Evolutionary conservation across 2,329 filamentous ascomycete species (phyloP), one percentile per base, ranked within the genome.

Genomic region (Penicillium sp.): DNA sequence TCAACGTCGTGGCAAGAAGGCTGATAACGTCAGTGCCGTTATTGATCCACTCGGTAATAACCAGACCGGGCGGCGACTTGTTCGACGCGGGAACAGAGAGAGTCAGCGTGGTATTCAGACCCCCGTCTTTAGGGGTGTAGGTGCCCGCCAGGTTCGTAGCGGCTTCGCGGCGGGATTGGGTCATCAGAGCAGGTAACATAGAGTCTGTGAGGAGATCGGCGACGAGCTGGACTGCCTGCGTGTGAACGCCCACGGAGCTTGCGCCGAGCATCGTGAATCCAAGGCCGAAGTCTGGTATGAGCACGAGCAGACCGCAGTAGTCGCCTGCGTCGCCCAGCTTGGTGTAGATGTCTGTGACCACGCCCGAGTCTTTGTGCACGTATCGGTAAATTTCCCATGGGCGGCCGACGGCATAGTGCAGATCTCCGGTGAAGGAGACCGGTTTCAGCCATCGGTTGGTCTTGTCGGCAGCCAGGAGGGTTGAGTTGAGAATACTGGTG

Each of bases 371-470:
- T 7, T 43, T 39, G 15, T 57, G 40, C 7, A 45, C 41, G 44
- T 63, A 70, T 4, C 69, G 65, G n/a, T 62, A 58, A 5, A 70
- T 70, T 45, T 70, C 69, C 69, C 69, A 72, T 0, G 66, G 60
- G 15, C 59, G 51, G 21, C 67, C 62, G 4, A 70, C 58, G 2
- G 63, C 58, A 40, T 67, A 68, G 28, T 57, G 57, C 2, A 71
- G 60, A 27, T 67, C 62, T 0, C 67, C 59, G 2, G 68, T 69
- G 38, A 63, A 64, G 0, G 64, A 51, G 16, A 61, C 58, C 0
- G 68, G 68, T 35, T 70, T 70, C 48, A 71, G 60, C 69, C 69
- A 71, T 14, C 57, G 59, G 17, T 59, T 57, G 0, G 68, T 71
- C 16, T 51, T 45, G 6, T 59, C 53, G 0, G 58, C 50, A 0